These are phyloP conservation scores for Chenopodium quinoa DNA, from an alignment of 148 eudicot genomes.

Conservation along the genomic window DNA sequence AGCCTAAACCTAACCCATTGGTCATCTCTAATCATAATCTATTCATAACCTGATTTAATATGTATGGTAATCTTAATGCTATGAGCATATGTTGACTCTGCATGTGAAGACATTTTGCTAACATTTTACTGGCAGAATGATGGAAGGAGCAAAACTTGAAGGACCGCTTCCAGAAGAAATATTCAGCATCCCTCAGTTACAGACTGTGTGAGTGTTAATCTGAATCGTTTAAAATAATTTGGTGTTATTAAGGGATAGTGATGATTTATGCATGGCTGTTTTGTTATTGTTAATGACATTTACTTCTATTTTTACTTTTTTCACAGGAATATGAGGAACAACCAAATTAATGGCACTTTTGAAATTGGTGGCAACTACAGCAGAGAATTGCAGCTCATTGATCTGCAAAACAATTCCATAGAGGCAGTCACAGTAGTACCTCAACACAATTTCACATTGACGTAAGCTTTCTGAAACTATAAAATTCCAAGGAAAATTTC, in stretches of 20 bases:
- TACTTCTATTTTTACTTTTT: neutral
- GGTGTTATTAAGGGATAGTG: neutral
- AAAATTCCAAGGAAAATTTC: neutral
- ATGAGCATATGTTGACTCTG: neutral
- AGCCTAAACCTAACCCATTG: neutral
- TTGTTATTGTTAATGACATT: constrained; percentile 5
- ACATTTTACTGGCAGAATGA: constrained; percentile 41
- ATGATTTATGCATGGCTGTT: neutral
- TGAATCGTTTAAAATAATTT: neutral
- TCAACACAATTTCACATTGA: constrained; percentile 30
- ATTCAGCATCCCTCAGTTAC: constrained; percentile 58
- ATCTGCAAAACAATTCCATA: constrained; percentile 46
- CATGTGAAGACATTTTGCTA: neutral
- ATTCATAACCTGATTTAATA: neutral
- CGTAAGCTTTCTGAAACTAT: constrained; percentile 33
- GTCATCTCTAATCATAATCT: neutral
- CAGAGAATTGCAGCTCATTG: constrained; percentile 42
- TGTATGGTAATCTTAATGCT: neutral
- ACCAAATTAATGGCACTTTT: constrained; percentile 40
- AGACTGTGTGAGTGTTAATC: constrained; percentile 57
- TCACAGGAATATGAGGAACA: constrained; percentile 41
- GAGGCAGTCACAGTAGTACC: constrained; percentile 7
- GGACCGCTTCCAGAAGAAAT: constrained; percentile 62
- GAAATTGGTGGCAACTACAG: constrained; percentile 36
- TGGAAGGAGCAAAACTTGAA: constrained; percentile 54